Conservation (phyloP, 495 filamentous ascomycete genomes). For the Pyronema omphalodes region DNA sequence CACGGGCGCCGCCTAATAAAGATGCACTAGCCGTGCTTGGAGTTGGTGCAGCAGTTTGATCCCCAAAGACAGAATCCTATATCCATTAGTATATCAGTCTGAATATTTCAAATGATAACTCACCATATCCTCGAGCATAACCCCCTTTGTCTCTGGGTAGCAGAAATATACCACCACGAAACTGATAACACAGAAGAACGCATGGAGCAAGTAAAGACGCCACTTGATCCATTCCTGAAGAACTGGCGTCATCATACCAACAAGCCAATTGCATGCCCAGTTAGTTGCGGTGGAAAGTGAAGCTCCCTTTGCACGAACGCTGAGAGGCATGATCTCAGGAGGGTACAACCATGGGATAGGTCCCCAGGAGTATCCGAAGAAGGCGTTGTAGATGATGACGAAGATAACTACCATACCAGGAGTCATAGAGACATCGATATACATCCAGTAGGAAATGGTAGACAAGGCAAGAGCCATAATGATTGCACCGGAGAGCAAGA, state of each 20-base stretch:
- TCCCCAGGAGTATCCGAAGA: slow-evolving; percentile 97
- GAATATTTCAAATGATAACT: slow-evolving; percentile 7
- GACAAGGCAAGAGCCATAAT: slow-evolving; percentile 86
- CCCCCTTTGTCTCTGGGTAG: slow-evolving; percentile 89
- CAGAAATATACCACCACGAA: slow-evolving; percentile 95
- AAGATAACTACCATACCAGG: slow-evolving; percentile 74
- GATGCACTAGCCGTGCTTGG: slow-evolving; percentile 17
- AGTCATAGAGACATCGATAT: slow-evolving; percentile 58
- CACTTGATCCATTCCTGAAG: slow-evolving; percentile 79
- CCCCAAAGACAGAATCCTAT: slow-evolving; percentile 19
- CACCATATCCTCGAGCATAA: slow-evolving; percentile 88
- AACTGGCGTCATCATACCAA: slow-evolving; percentile 84
- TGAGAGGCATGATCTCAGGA: slow-evolving; percentile 88
- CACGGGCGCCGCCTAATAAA: slow-evolving; percentile 24
- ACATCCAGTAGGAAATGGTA: slow-evolving; percentile 86
- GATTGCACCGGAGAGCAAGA: slow-evolving; percentile 77
- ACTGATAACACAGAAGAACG: slow-evolving; percentile 90
- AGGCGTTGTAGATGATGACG: slow-evolving; percentile 96
- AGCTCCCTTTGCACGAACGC: slow-evolving; percentile 92
- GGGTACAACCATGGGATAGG: slow-evolving; percentile 97
- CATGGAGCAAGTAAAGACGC: slow-evolving; percentile 86
- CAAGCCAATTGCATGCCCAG: slow-evolving; percentile 97
- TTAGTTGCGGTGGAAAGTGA: slow-evolving; percentile 92
- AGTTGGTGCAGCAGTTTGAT: slow-evolving; percentile 19
- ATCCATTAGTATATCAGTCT: slow-evolving; percentile 4